Percentiles rank a stretch among this genome's conserved stretches.
phyloP scores from a whole-genome alignment of 2,329 filamentous ascomycete genomes.

The Phialophora chinensis region DNA sequence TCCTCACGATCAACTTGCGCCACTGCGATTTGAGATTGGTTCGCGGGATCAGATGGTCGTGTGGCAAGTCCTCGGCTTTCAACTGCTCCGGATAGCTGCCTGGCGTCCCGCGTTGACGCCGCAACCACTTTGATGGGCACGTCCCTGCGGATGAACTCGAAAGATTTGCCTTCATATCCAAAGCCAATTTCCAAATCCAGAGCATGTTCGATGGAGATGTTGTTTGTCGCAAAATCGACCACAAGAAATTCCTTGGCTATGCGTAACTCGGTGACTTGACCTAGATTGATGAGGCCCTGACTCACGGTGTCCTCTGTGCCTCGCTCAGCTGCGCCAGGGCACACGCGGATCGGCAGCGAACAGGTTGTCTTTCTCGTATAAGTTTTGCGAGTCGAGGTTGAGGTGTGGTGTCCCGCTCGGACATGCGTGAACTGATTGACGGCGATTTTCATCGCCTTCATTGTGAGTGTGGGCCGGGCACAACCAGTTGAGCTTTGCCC shows the following conservation, averaged over 20 bases:
- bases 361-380: conserved; percentile 16
- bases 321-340: neutral
- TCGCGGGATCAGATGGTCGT: neutral
- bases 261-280: conserved; percentile 10
- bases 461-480: neutral
- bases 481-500: neutral
- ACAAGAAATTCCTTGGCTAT: conserved; percentile 13
- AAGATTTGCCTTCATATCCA: conserved; percentile 1
- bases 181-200: conserved; percentile 11
- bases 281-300: conserved; percentile 8
- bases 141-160: conserved; percentile 8
- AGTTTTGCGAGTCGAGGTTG: conserved; percentile 16
- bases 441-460: conserved; percentile 9
- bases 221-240: conserved; percentile 7
- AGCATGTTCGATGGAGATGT: conserved; percentile 9
- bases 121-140: conserved; percentile 3
- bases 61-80: neutral
- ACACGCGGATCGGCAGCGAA: conserved; percentile 1
- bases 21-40: neutral
- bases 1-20: neutral
- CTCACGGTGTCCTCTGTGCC: neutral
- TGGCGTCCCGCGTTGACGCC: neutral
- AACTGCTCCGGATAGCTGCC: neutral
- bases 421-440: conserved; percentile 11
- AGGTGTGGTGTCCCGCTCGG: neutral